Base-by-base conservation (phyloP, 2,329 filamentous ascomycete genomes). In the Sclerotinia subarctica region DNA sequence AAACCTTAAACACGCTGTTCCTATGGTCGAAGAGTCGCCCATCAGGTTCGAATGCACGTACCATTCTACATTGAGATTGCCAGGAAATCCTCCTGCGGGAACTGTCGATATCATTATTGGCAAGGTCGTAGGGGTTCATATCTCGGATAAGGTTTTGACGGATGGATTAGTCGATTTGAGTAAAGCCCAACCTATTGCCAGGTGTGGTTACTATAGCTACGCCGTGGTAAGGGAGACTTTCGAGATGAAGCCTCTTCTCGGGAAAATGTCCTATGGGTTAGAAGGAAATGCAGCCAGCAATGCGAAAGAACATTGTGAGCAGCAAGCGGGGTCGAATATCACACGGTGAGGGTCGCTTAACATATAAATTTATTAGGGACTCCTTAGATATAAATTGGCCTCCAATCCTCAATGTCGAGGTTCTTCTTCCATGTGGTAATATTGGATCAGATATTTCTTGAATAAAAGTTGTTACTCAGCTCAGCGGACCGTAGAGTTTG, bases 141-240 rank as follows among this genome's bases (percentile, higher is more conserved):
- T 88, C 66, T 79, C 80, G 5, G 85, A 88, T 57, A 74, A 77
- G 15, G 84, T 84, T 1, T 70, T 88, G 71, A 86, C 83, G 4
- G 78, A 85, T 70, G 85, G 85, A 0, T 80, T 81, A 67, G 74
- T 88, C 51, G 85, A 88, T 79, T 76, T 88, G 2, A 75, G 72
- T 2, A 87, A 87, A 77, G 85, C 83, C 29, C 78, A 81, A 77
- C 86, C 86, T 5, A 88, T 88, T 76, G 86, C 85, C 8, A 77
- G 86, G 35, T 87, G 83, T 73, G 86, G 86, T 21, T 88, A 88
- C 74, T 85, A 83, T 73, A 80, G 88, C 74, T 88, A 88, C 77
- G 79, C 83, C 1, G 83, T 85, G 15, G 79, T 88, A 2, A 78
- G 78, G 64, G 81, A 85, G 29, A 82, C 83, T 1, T 88, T 88